Conservation (phyloP, 176 grass and related monocot species). For the Elymus sibiricus region DNA sequence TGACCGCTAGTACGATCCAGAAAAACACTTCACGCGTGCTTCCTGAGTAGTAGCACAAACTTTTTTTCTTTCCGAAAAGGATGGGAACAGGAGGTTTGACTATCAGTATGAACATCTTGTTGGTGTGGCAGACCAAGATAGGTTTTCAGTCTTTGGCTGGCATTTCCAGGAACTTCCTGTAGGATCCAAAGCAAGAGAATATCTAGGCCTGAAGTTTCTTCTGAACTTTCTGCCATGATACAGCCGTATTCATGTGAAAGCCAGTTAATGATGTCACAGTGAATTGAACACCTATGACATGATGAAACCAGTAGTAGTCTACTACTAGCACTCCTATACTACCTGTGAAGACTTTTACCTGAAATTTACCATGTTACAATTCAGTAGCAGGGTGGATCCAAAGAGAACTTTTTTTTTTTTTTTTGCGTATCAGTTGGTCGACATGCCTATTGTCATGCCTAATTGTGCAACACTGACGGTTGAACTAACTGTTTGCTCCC, state of each 20-base stretch:
- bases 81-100: conserved; percentile 8
- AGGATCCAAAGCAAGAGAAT: neutral
- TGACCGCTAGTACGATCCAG: conserved; percentile 14
- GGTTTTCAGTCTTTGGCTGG: neutral
- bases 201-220: neutral
- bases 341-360: neutral
- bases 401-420: neutral
- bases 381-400: neutral
- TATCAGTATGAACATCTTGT: neutral
- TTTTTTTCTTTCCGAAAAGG: neutral
- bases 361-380: neutral
- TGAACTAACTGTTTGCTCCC: conserved; percentile 1
- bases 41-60: neutral
- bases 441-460: neutral
- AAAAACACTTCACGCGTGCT: conserved; percentile 11
- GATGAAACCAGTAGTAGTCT: neutral
- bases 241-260: neutral
- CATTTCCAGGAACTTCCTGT: neutral
- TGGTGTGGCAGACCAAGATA: neutral
- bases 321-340: neutral
- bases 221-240: neutral
- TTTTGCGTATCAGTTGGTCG: neutral
- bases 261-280: neutral
- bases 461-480: neutral
- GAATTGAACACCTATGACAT: neutral